phyloP scores from a whole-genome alignment of 805 yeast genomes.

The Ascoidea rubescens region DNA sequence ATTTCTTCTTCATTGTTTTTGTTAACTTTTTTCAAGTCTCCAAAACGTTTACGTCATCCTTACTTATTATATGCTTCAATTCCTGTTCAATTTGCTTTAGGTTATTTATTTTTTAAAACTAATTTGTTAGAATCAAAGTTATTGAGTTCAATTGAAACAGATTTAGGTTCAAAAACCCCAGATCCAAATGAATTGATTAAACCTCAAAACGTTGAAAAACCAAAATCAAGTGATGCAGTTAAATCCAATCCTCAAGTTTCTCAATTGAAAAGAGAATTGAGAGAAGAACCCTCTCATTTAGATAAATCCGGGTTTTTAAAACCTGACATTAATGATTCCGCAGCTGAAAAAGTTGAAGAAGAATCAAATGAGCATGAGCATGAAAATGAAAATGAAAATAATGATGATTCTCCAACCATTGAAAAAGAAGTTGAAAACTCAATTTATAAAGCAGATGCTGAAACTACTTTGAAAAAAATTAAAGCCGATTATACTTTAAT shows the following conservation, averaged over 20 bases:
- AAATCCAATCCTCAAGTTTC: slow-evolving; percentile 1
- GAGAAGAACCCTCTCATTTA: slow-evolving; percentile 24
- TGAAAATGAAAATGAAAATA: slow-evolving; percentile 11
- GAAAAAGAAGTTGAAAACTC: slow-evolving; percentile 30
- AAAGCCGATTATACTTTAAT: slow-evolving; percentile 25
- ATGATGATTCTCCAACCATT: slow-evolving; percentile 20
- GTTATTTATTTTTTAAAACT: slow-evolving; percentile 15
- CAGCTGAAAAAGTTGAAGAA: slow-evolving; percentile 16
- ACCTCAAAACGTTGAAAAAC: not conserved
- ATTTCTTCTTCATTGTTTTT: slow-evolving; percentile 37
- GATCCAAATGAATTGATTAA: not conserved
- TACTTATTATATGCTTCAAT: slow-evolving; percentile 54
- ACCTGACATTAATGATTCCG: slow-evolving; percentile 20
- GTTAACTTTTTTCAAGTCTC: slow-evolving; percentile 42
- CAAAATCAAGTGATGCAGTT: slow-evolving; percentile 1
- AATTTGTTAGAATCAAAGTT: slow-evolving; percentile 17
- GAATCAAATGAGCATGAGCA: slow-evolving; percentile 7
- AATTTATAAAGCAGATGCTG: slow-evolving; percentile 23
- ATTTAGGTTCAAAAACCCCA: not conserved
- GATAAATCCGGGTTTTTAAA: slow-evolving; percentile 32
- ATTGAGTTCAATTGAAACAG: slow-evolving; percentile 5
- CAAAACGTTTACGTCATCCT: slow-evolving; percentile 50
- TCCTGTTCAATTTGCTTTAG: slow-evolving; percentile 32
- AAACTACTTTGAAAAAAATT: slow-evolving; percentile 20
- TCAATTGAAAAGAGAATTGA: slow-evolving; percentile 7